phyloP scores from a whole-genome alignment of 495 filamentous ascomycete genomes.

The Aspergillus indologenus region DNA sequence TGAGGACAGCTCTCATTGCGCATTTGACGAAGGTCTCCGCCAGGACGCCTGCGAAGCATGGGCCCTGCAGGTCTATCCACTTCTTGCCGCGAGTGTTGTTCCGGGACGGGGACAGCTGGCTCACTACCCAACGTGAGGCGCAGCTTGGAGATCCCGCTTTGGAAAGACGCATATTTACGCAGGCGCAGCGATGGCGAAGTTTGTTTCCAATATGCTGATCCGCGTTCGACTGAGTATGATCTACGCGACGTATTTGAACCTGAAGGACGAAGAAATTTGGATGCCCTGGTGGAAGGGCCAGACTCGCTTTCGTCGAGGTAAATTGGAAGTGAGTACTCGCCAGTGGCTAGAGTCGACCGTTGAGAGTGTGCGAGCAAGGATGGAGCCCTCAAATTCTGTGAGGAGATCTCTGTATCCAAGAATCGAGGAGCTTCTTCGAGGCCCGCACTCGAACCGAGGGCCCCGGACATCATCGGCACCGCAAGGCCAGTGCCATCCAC shows the following conservation, averaged over 20 bases:
- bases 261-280: slow-evolving; percentile 19
- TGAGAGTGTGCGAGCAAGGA: slow-evolving; percentile 23
- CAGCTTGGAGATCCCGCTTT: slow-evolving; percentile 63
- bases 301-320: slow-evolving; percentile 30
- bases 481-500: slow-evolving; percentile 58
- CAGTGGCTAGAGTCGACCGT: slow-evolving; percentile 26
- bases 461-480: slow-evolving; percentile 38
- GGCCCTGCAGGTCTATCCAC: slow-evolving; percentile 40
- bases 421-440: slow-evolving; percentile 14
- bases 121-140: slow-evolving; percentile 60
- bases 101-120: slow-evolving; percentile 49
- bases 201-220: slow-evolving; percentile 25
- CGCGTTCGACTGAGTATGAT: slow-evolving; percentile 35
- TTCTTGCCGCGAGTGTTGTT: slow-evolving; percentile 33
- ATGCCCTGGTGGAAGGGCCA: slow-evolving; percentile 12
- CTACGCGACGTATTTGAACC: slow-evolving; percentile 23
- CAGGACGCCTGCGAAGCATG: slow-evolving; percentile 79
- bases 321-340: slow-evolving; percentile 33
- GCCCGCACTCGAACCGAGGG: slow-evolving; percentile 15
- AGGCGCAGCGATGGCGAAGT: slow-evolving; percentile 41
- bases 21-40: slow-evolving; percentile 81
- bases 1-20: slow-evolving; percentile 70
- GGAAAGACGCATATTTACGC: slow-evolving; percentile 68
- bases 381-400: slow-evolving; percentile 15
- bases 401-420: slow-evolving; percentile 14